Evolutionary conservation across 805 yeast genomes (phyloP), one percentile per base, ranked within the genome.

Genomic region (Maudiozyma bulderi): DNA sequence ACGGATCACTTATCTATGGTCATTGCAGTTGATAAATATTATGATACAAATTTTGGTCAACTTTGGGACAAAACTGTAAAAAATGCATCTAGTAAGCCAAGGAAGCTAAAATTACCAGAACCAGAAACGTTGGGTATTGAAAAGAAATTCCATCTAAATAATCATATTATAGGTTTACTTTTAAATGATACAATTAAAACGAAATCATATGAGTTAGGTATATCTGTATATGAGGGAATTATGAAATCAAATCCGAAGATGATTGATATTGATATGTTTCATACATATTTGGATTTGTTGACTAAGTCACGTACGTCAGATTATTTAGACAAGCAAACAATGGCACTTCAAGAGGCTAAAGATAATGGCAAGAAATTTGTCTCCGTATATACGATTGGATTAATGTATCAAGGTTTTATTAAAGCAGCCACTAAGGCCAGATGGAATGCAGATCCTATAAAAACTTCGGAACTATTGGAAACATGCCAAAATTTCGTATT

Each of bases 361-460:
- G 20, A 49, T 2, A 46, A 46, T 10, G 49, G 50, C 8, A 39
- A 46, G n/a, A 32, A 52, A 1, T 42, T 50, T 14, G 40, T 46
- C 10, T 45, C 56, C 5, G 56, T 50, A 29, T 58, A 54, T 20
- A 52, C 57, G 3, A 29, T 61, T 30, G 41, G 58, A 6, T 38
- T 61, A 29, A 51, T 59, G 7, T 62, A 61, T 44, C 54, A 55
- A 49, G 57, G 66, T 5, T 61, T 60, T 40, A 51, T 52, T 30
- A 57, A 50, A 35, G 62, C 59, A 45, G 56, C 66, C 3, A 33
- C 43, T 10, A 65, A 56, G 39, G 51, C 51, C 29, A 45, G 35
- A 11, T 46, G 51, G 3, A 49, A 54, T 37, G 44, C 35, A 8
- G 49, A 57, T 44, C 46, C 44, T 14, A 47, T 20, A 4, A 47